These are phyloP conservation scores for Ogataea chonburiensis DNA, from an alignment of 805 yeast genomes.

Conservation along the genomic window DNA sequence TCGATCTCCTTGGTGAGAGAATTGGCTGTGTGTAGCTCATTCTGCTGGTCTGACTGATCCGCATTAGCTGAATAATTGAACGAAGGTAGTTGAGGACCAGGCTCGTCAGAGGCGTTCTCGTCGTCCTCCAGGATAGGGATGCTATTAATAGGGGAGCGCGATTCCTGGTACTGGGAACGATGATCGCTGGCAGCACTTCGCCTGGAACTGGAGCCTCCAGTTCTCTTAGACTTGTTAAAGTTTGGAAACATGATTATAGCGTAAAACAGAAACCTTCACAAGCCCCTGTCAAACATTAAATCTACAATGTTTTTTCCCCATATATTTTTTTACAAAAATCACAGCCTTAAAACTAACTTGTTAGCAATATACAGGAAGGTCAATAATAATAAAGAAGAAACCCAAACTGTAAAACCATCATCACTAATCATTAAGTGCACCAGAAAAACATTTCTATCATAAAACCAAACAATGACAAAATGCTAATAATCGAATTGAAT, in stretches of 20 bases:
- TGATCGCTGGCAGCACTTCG: constrained; percentile 4
- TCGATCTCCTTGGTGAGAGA: constrained; percentile 27
- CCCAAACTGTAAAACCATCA: constrained; percentile 20
- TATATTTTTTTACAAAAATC: not conserved
- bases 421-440: constrained; percentile 24
- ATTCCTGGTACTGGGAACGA: constrained; percentile 6
- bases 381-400: constrained; percentile 15
- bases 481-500: constrained; percentile 16
- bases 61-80: constrained; percentile 12
- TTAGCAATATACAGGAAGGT: constrained; percentile 24
- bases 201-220: not conserved
- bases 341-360: constrained; percentile 8
- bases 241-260: constrained; percentile 7
- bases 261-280: not conserved
- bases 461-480: constrained; percentile 19
- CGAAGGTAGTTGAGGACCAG: constrained; percentile 29
- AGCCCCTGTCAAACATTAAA: constrained; percentile 1
- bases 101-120: constrained; percentile 27
- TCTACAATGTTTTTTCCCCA: constrained; percentile 1
- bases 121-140: constrained; percentile 34
- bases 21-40: not conserved
- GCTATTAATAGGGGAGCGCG: constrained; percentile 21
- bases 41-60: not conserved
- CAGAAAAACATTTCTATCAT: constrained; percentile 21
- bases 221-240: constrained; percentile 4